phyloP scores from a whole-genome alignment of 2,329 filamentous ascomycete genomes.

The Stenocarpella maydis region DNA sequence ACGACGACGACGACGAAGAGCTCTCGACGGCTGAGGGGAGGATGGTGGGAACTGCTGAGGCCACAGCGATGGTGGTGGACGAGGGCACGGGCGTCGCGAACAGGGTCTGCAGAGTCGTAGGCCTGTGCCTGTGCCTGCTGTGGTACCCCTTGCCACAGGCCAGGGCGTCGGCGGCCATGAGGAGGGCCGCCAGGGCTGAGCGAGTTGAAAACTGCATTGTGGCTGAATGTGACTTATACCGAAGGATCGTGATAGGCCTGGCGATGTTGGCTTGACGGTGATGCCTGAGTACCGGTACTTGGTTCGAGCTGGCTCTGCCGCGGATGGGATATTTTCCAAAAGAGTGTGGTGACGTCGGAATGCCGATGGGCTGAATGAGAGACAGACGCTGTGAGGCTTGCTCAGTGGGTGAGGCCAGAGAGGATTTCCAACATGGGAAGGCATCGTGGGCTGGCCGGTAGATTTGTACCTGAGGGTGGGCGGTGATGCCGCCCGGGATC shows the following conservation, averaged over 20 bases:
- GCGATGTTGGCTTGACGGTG: conserved; percentile 3
- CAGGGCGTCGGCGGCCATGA: conserved; percentile 23
- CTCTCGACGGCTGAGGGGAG: conserved; percentile 11
- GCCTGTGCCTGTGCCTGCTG: neutral
- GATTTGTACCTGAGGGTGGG: conserved; percentile 21
- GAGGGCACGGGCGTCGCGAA: conserved; percentile 1
- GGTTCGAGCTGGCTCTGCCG: conserved; percentile 30
- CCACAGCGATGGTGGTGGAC: neutral
- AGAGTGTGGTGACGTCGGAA: conserved; percentile 30
- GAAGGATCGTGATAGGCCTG: conserved; percentile 1
- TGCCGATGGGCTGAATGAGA: conserved; percentile 28
- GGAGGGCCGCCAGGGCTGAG: conserved; percentile 33
- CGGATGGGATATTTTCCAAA: conserved; percentile 13
- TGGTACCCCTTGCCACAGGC: conserved; percentile 8
- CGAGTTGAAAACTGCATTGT: conserved; percentile 33
- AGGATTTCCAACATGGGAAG: neutral
- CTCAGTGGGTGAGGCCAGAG: conserved; percentile 24
- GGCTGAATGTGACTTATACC: neutral
- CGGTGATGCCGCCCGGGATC: conserved; percentile 2
- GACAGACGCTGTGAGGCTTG: conserved; percentile 30
- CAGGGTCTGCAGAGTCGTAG: conserved; percentile 1
- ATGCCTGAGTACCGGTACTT: neutral
- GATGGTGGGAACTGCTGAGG: conserved; percentile 7
- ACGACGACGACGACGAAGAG: neutral
- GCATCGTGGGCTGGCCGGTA: conserved; percentile 9